Percentiles rank a stretch among this genome's conserved stretches.
Evolutionary conservation across 2,329 filamentous ascomycete genomes (phyloP).

Genomic region (Xylariaceae sp.): DNA sequence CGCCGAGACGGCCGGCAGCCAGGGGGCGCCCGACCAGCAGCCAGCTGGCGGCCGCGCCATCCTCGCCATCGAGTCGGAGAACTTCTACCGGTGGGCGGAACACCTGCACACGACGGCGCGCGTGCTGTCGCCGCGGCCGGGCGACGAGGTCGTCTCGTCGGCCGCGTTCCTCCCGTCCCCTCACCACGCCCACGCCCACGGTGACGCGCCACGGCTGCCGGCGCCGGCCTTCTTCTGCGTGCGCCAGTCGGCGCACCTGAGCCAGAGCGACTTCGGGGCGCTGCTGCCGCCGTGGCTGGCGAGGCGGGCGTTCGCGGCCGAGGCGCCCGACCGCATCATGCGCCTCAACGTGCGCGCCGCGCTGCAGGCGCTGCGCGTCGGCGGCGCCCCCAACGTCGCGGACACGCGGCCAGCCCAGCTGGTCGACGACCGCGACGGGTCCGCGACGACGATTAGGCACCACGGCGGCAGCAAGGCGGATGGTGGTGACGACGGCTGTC

Average conservation of each 20-base stretch:
- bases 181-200: slow-evolving; percentile 18
- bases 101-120: slow-evolving; percentile 64
- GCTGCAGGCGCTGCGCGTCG: slow-evolving; percentile 47
- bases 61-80: slow-evolving; percentile 65
- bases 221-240: slow-evolving; percentile 70
- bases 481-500: no score
- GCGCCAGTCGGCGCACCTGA: slow-evolving; percentile 66
- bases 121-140: slow-evolving; percentile 51
- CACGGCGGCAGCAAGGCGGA: no score
- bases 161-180: no score
- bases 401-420: slow-evolving; percentile 31
- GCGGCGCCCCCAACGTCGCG: slow-evolving; percentile 37
- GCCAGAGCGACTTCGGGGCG: slow-evolving; percentile 75
- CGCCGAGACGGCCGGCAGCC: no score
- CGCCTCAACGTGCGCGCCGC: slow-evolving; percentile 52
- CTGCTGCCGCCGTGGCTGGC: slow-evolving; percentile 71
- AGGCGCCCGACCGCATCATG: slow-evolving; percentile 50
- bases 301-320: slow-evolving; percentile 48
- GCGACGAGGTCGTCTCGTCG: slow-evolving; percentile 32
- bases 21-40: slow-evolving; percentile 2
- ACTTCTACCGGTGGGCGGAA: slow-evolving; percentile 70
- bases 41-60: slow-evolving; percentile 48
- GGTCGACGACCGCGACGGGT: slow-evolving; percentile 43
- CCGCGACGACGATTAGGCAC: slow-evolving; percentile 7
- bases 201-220: slow-evolving; percentile 28